Evolutionary conservation across 176 grass and related monocot genomes (phyloP), one percentile per base, ranked within the genome.

Genomic region (Musa schizocarpa): DNA sequence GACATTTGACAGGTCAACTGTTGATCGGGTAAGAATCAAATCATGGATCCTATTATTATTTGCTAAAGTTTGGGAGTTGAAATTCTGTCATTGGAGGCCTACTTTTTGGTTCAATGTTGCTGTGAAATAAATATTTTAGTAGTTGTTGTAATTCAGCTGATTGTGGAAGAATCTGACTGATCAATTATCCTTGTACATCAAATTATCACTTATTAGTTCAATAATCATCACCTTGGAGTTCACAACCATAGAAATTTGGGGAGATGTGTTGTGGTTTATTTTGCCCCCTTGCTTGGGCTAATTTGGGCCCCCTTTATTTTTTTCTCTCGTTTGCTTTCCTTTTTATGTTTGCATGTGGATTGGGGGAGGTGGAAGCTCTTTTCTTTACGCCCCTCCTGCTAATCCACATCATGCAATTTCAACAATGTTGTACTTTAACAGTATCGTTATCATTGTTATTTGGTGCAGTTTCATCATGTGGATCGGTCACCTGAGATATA

Each of bases 11-110:
- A 79, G 43, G 11, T 74, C 85, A 9, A 81, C 79, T n/a, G 75
- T 72, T 75, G 56, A 63, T 74, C 79, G 89, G 85, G 92, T 96
- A 72, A 78, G 77, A 74, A 75, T 70, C 61, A 52, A 58, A 61
- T 65, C 1, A 63, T 54, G 65, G 8, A 70, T 16, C 21, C 7
- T 13, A 48, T 61, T 14, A 16, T 10, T 20, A 25, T 17, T 9
- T 12, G 2, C 34, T 13, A 26, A 66, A 26, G 11, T 12, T n/a
- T 29, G 2, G 24, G 11, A 13, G 10, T 66, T 29, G 3, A 3
- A 10, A 13, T 29, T 21, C 19, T 66, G 62, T 64, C 0, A 64
- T 64, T 64, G 2, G 25, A 22, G 21, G 22, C n/a, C 62, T 22
- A 22, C 11, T 12, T 20, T n/a, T n/a, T 64, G 19, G 62, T n/a